Evolutionary conservation across 768 basidiomycete genomes (phyloP).

Genomic region (Xerocomus brunneocitrinus): DNA sequence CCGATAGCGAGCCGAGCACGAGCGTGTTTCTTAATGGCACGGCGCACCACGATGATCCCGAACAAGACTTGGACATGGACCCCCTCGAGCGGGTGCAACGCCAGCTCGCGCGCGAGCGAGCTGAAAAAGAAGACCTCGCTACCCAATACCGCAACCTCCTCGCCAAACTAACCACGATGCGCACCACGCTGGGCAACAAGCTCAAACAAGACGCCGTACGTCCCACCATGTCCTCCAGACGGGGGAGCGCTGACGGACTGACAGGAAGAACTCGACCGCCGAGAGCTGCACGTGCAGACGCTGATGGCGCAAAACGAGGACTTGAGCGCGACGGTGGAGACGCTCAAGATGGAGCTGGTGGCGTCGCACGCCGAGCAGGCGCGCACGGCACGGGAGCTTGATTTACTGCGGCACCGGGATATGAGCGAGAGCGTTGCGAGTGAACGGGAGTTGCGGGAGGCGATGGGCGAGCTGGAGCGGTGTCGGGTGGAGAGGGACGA

Average conservation of each 20-base stretch:
- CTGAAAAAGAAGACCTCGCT: constrained; percentile 86
- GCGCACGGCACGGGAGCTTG: constrained; percentile 64
- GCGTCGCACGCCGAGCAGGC: constrained; percentile 73
- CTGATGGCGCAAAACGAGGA: constrained; percentile 77
- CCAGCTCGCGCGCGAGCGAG: constrained; percentile 69
- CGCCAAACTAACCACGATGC: constrained; percentile 88
- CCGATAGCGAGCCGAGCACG: constrained; percentile 39
- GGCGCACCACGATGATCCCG: constrained; percentile 33
- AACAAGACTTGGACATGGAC: constrained; percentile 42
- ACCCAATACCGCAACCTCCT: constrained; percentile 83
- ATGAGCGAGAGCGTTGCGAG: constrained; percentile 64
- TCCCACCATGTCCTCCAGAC: constrained; percentile 9
- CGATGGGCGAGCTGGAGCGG: constrained; percentile 82
- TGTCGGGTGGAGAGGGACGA: constrained; percentile 78
- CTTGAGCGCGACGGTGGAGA: constrained; percentile 63
- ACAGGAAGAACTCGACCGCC: constrained; percentile 96
- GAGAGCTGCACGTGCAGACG: constrained; percentile 78
- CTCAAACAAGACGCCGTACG: constrained; percentile 93
- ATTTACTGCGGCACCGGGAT: constrained; percentile 57
- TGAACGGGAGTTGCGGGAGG: constrained; percentile 79
- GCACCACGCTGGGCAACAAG: constrained; percentile 89
- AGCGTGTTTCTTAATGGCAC: constrained; percentile 30
- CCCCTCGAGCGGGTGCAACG: constrained; percentile 58
- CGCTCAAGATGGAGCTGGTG: constrained; percentile 76
- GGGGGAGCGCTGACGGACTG: not conserved